A percentile compares a stretch with the other conserved stretches of the same genome.
Evolutionary conservation across 495 filamentous ascomycete species (phyloP).

Genomic region (Daldinia bambusicola): DNA sequence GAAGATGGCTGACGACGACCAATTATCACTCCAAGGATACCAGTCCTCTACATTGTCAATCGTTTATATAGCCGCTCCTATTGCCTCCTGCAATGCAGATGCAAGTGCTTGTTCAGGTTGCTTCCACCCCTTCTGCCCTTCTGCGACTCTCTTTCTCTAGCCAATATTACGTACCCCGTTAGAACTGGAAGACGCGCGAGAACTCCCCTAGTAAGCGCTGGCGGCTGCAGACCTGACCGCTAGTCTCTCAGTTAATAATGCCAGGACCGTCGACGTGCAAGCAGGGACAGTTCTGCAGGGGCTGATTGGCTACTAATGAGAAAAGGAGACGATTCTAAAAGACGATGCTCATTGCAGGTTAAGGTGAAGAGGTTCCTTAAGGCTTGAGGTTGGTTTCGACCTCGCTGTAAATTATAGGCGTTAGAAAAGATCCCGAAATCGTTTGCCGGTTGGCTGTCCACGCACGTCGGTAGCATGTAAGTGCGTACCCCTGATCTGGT

Average conservation of each 20-base stretch:
- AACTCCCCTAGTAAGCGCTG: conserved; percentile 18
- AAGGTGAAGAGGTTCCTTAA: conserved; percentile 25
- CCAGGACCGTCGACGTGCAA: conserved; percentile 34
- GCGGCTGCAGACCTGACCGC: conserved; percentile 39
- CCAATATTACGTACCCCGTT: conserved; percentile 18
- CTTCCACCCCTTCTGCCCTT: conserved; percentile 32
- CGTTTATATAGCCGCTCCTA: conserved; percentile 32
- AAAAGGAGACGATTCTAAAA: conserved; percentile 13
- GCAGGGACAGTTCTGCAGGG: conserved; percentile 29
- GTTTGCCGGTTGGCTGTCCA: conserved; percentile 35
- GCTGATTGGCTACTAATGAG: conserved; percentile 18
- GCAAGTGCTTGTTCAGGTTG: conserved; percentile 36
- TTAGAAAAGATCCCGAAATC: conserved; percentile 42
- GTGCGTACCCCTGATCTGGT: conserved; percentile 31
- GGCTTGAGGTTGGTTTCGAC: conserved; percentile 29
- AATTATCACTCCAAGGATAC: conserved; percentile 26
- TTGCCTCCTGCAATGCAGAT: conserved; percentile 41
- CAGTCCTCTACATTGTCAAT: conserved; percentile 32
- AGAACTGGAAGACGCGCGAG: conserved; percentile 22
- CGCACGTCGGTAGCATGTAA: conserved; percentile 10
- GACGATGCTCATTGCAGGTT: not conserved
- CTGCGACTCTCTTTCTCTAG: conserved; percentile 8
- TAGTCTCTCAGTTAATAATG: conserved; percentile 34
- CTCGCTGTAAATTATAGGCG: conserved; percentile 28
- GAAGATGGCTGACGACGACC: conserved; percentile 31